Evolutionary conservation across 176 grass and related monocot species (phyloP).

Genomic region (Typha latifolia): DNA sequence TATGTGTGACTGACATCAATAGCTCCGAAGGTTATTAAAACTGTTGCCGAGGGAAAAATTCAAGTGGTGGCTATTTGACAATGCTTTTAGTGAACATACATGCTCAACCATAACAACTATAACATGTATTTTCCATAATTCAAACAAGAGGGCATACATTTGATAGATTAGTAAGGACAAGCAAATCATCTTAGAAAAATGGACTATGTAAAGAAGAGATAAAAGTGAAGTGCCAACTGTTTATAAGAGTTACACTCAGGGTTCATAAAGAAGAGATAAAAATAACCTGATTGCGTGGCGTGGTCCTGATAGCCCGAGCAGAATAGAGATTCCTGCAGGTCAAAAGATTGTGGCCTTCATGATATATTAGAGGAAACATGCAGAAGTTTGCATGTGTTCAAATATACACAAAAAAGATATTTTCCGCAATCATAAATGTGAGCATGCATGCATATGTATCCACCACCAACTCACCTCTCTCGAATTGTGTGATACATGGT

Average conservation of each 20-base stretch:
- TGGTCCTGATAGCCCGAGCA: slow-evolving; percentile 34
- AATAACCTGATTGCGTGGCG: slow-evolving; percentile 40
- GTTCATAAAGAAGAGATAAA: too few relatives aligned
- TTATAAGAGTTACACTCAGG: too few relatives aligned
- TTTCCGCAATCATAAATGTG: neutral
- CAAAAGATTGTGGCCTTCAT: slow-evolving; percentile 17
- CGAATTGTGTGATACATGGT: slow-evolving; percentile 23
- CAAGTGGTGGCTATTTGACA: too few relatives aligned
- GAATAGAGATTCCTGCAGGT: slow-evolving; percentile 41
- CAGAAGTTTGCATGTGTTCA: neutral
- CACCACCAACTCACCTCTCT: slow-evolving; percentile 34
- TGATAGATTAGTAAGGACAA: too few relatives aligned
- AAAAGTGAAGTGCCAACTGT: too few relatives aligned
- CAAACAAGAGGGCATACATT: too few relatives aligned
- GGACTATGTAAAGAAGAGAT: neutral
- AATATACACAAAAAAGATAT: neutral
- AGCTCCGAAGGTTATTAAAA: too few relatives aligned
- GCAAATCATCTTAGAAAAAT: neutral
- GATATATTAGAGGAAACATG: neutral
- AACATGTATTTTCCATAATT: too few relatives aligned
- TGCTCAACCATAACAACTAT: too few relatives aligned
- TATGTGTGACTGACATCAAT: neutral
- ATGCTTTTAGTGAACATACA: too few relatives aligned
- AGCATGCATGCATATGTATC: neutral
- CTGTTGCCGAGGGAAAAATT: too few relatives aligned